These are phyloP conservation scores for Termitomyces bulborhizus DNA, from an alignment of 768 basidiomycete genomes.

Conservation along the genomic window DNA sequence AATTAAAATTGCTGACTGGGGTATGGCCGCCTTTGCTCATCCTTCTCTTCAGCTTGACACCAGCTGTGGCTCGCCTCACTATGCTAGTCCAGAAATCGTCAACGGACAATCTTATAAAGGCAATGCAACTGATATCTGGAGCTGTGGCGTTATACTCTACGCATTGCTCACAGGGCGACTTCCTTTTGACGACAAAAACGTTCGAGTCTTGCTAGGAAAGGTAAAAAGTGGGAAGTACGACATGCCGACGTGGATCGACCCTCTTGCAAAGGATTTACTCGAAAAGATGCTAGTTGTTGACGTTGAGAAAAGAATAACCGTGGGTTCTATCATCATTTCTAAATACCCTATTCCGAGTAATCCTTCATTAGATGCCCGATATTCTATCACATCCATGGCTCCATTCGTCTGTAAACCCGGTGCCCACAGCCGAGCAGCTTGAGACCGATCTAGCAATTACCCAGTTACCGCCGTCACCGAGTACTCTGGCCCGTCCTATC, in stretches of 20 bases:
- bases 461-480: slow-evolving; percentile 57
- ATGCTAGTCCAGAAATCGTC: slow-evolving; percentile 95
- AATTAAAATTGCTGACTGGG: slow-evolving; percentile 97
- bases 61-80: slow-evolving; percentile 94
- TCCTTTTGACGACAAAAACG: slow-evolving; percentile 91
- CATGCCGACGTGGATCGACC: slow-evolving; percentile 75
- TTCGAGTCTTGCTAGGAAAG: slow-evolving; percentile 69
- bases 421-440: slow-evolving; percentile 13
- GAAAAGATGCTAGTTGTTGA: slow-evolving; percentile 87
- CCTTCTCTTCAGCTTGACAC: slow-evolving; percentile 84
- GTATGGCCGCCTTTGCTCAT: slow-evolving; percentile 95
- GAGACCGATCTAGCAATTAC: slow-evolving; percentile 16
- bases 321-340: slow-evolving; percentile 26
- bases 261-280: slow-evolving; percentile 80
- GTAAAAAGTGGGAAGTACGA: slow-evolving; percentile 85
- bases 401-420: slow-evolving; percentile 18
- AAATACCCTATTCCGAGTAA: background rate
- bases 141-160: slow-evolving; percentile 90
- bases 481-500: slow-evolving; percentile 65
- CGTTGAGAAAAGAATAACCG: slow-evolving; percentile 72
- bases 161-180: slow-evolving; percentile 86
- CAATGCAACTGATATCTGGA: slow-evolving; percentile 92
- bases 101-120: slow-evolving; percentile 86
- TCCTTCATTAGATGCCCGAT: slow-evolving; percentile 63
- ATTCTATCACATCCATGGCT: slow-evolving; percentile 88